Evolutionary conservation across 2,329 filamentous ascomycete genomes (phyloP), one percentile per base, ranked within the genome.

Genomic region (Talaromyces amestolkiae): DNA sequence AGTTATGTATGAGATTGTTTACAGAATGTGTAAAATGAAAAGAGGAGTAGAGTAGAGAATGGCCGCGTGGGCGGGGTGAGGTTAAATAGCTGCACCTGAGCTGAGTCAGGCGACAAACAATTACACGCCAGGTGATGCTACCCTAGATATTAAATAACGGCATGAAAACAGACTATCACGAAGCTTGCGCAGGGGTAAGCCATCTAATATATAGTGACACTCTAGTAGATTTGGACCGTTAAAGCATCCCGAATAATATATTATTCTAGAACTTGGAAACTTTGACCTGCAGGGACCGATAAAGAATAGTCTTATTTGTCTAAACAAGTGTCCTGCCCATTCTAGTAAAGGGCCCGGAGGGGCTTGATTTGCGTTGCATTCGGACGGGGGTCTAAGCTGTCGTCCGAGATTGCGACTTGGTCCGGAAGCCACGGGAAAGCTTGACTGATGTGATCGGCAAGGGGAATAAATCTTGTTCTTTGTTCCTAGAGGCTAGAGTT

Each of bases 311-410:
- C 49, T 27, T 7, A 33, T n/a, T n/a, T 4, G n/a, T 11, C 15
- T n/a, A 31, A 53, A 3, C 27, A 31, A 31, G 24, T 15, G 15
- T 17, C 24, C 49, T 53, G 49, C 49, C 49, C 49, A 10, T 53
- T 53, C 15, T 4, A 33, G 49, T 53, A 31, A 53, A 53, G 49
- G 49, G 15, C 7, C 24, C 49, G 49, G 49, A 6, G 10, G 7
- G 24, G 17, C 49, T 31, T 53, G 49, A 31, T 53, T 53, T 33
- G 49, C 49, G 49, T 53, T 53, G 49, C 49, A 53, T 53, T 53
- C 49, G 49, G 49, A 53, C 49, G 9, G 45, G 24, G n/a, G 45
- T 17, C 49, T 53, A 33, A 27, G 47, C 22, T 15, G 49, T 33
- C 11, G 49, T n/a, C 24, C 49, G 49, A 53, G 15, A 53, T 33